phyloP scores from a whole-genome alignment of 495 filamentous ascomycete species.

The Trichoderma reesei region DNA sequence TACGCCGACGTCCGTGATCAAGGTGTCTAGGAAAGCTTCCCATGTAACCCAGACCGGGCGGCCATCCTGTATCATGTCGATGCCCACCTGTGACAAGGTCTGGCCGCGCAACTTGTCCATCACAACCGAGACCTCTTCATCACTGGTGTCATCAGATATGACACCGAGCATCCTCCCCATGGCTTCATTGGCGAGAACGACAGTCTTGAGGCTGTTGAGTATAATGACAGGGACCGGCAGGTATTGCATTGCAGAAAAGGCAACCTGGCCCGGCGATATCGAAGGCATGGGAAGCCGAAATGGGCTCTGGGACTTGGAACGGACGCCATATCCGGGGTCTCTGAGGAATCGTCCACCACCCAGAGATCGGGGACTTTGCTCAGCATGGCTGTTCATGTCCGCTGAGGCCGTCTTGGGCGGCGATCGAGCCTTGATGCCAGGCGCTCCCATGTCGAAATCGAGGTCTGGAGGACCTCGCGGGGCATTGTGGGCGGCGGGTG shows the following conservation, averaged over 20 bases:
- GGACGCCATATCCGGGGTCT: not conserved
- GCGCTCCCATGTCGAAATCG: not conserved
- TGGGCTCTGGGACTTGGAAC: slow-evolving; percentile 24
- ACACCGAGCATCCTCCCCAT: slow-evolving; percentile 54
- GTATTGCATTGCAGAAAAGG: slow-evolving; percentile 57
- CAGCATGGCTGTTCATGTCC: not conserved
- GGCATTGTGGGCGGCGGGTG: not conserved
- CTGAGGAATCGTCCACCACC: slow-evolving; percentile 8
- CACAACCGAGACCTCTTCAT: slow-evolving; percentile 24
- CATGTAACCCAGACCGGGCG: slow-evolving; percentile 42
- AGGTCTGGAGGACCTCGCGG: not conserved
- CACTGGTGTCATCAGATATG: slow-evolving; percentile 22
- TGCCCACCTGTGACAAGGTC: slow-evolving; percentile 48
- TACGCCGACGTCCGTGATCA: slow-evolving; percentile 36
- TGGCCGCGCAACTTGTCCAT: slow-evolving; percentile 45
- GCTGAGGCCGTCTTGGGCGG: not conserved
- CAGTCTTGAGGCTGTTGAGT: slow-evolving; percentile 49
- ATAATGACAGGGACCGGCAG: slow-evolving; percentile 58
- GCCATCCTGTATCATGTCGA: slow-evolving; percentile 52
- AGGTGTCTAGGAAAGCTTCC: slow-evolving; percentile 44
- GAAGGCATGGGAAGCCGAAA: slow-evolving; percentile 29
- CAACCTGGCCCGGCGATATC: slow-evolving; percentile 35
- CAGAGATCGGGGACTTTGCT: not conserved
- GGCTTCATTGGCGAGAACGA: slow-evolving; percentile 61
- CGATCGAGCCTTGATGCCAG: not conserved